These are phyloP conservation scores for Phytophthora meadii DNA, from an alignment of 352 stramenopile species.

Conservation along the genomic window DNA sequence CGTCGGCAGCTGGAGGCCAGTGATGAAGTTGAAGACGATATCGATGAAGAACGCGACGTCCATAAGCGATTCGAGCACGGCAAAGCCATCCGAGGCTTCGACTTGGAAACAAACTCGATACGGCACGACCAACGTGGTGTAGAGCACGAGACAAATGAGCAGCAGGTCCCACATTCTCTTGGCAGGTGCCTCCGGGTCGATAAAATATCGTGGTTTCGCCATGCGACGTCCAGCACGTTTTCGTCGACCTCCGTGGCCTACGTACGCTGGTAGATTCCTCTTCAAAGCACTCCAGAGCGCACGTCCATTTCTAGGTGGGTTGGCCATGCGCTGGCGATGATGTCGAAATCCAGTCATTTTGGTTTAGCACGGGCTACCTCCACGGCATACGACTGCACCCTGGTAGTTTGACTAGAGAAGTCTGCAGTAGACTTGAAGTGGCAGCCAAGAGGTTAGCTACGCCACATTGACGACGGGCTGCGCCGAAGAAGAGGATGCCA, in stretches of 20 bases:
- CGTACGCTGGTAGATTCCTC: conserved; percentile 61
- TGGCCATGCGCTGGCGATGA: conserved; percentile 23
- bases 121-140: conserved; percentile 77
- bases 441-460: conserved; percentile 20
- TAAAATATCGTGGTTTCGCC: conserved; percentile 54
- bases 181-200: conserved; percentile 60
- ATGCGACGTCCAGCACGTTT: conserved; percentile 33
- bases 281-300: conserved; percentile 59
- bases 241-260: conserved; percentile 44
- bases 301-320: conserved; percentile 45
- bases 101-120: conserved; percentile 82
- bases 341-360: conserved; percentile 32
- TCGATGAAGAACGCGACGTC: conserved; percentile 77
- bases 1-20: conserved; percentile 63
- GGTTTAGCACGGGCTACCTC: conserved; percentile 6
- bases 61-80: conserved; percentile 60
- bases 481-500: conserved; percentile 14
- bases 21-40: conserved; percentile 86
- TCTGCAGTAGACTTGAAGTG: conserved; percentile 23
- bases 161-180: conserved; percentile 79
- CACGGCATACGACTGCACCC: conserved; percentile 27
- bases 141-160: conserved; percentile 71
- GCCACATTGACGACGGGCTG: conserved; percentile 43
- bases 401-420: neutral
- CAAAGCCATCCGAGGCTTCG: conserved; percentile 60